Percentiles rank a stretch among this genome's conserved stretches.
These are phyloP conservation scores for Harringtonia aguacate DNA, from an alignment of 2,329 filamentous ascomycete species.

Conservation along the genomic window DNA sequence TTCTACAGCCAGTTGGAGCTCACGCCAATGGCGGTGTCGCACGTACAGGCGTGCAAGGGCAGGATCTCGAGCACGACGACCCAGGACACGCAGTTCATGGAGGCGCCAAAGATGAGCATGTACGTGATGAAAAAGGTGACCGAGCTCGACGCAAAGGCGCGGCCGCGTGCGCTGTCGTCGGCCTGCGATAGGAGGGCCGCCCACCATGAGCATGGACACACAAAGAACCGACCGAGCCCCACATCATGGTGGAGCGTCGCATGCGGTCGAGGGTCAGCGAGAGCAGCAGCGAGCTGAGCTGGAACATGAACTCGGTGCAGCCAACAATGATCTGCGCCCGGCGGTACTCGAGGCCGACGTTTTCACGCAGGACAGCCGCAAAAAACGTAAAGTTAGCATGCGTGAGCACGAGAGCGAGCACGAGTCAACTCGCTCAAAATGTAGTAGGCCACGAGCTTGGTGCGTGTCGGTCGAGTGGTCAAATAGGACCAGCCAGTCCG, in stretches of 20 bases:
- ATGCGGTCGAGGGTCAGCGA: slow-evolving; percentile 38
- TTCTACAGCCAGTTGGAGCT: slow-evolving; percentile 26
- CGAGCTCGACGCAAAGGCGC: slow-evolving; percentile 15
- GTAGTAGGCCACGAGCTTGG: slow-evolving; percentile 39
- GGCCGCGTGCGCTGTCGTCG: slow-evolving; percentile 8
- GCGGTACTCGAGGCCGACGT: slow-evolving; percentile 18
- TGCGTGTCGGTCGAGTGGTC: slow-evolving; percentile 20
- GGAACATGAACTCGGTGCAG: slow-evolving; percentile 42
- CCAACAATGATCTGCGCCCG: slow-evolving; percentile 24
- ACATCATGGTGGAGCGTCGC: slow-evolving; percentile 32
- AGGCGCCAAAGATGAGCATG: slow-evolving; percentile 20
- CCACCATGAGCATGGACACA: slow-evolving; percentile 27
- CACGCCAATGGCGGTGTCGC: slow-evolving; percentile 21
- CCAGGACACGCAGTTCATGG: slow-evolving; percentile 25
- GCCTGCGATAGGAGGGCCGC: slow-evolving; percentile 19
- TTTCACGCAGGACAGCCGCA: neutral
- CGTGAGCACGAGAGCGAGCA: too few species aligned
- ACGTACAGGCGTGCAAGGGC: slow-evolving; percentile 20
- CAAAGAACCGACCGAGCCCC: slow-evolving; percentile 22
- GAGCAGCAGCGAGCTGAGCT: slow-evolving; percentile 43
- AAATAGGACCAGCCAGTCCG: slow-evolving; percentile 38
- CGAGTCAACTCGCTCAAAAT: neutral
- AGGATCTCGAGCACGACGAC: slow-evolving; percentile 25
- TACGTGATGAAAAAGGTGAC: slow-evolving; percentile 27
- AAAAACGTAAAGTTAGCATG: neutral